A percentile compares a stretch with the other conserved stretches of the same genome.
phyloP scores from a whole-genome alignment of 2,329 filamentous ascomycete species.

The Waltergamsia citrina region DNA sequence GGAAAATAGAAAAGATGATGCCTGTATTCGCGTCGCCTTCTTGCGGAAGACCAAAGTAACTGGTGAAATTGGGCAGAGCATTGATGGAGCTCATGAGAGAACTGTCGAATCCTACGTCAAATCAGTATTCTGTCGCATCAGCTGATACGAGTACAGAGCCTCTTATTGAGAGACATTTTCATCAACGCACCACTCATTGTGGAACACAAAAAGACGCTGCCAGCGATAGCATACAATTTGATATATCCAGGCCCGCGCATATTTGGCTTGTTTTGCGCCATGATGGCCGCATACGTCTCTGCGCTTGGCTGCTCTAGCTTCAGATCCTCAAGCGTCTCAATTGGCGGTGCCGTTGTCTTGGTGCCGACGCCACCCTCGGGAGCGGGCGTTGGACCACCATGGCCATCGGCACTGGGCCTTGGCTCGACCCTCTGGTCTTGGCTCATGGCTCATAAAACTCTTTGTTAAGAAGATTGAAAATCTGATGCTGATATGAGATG shows the following conservation, averaged over 20 bases:
- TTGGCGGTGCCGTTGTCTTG: too few relatives aligned
- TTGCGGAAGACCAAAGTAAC: conserved; percentile 24
- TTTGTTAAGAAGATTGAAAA: too few relatives aligned
- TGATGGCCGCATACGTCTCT: conserved; percentile 16
- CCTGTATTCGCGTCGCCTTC: conserved; percentile 28
- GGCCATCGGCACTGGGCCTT: too few relatives aligned
- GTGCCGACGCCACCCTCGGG: too few relatives aligned
- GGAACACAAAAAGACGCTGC: conserved; percentile 19
- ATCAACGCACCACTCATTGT: conserved; percentile 30
- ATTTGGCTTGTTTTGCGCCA: conserved; percentile 18
- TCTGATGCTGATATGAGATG: too few relatives aligned
- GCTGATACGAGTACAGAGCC: too few relatives aligned
- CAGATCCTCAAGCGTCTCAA: conserved; percentile 7
- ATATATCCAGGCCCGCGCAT: conserved; percentile 18
- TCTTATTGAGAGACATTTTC: too few relatives aligned
- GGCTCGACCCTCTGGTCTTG: too few relatives aligned
- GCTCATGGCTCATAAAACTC: too few relatives aligned
- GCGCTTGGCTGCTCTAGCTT: conserved; percentile 1
- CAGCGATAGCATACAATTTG: conserved; percentile 16
- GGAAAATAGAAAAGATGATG: conserved; percentile 32
- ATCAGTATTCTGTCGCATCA: conserved; percentile 12
- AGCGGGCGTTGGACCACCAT: too few relatives aligned
- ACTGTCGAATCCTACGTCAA: conserved; percentile 19
- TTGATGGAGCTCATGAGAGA: conserved; percentile 34
- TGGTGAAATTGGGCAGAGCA: conserved; percentile 27